These are phyloP conservation scores for Phytophthora palmivora DNA, from an alignment of 352 stramenopile genomes.

Conservation along the genomic window DNA sequence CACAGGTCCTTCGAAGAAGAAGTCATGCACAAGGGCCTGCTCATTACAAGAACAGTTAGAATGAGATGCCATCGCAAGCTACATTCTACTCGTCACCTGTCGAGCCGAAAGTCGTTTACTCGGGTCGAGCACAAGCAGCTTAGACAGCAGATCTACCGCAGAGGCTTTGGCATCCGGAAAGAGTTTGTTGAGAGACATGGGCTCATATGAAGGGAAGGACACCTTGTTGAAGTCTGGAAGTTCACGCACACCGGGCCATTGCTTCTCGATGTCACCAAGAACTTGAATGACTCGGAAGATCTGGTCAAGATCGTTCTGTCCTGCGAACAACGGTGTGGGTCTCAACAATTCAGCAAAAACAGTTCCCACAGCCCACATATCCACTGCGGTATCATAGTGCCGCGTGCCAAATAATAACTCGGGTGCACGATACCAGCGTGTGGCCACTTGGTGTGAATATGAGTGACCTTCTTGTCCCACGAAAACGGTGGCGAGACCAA, in stretches of 20 bases:
- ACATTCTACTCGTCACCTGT: constrained; percentile 34
- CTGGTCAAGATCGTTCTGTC: constrained; percentile 85
- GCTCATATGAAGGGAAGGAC: constrained; percentile 60
- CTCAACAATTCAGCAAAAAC: constrained; percentile 75
- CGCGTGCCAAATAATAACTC: constrained; percentile 81
- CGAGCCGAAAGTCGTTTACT: constrained; percentile 45
- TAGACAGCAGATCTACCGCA: constrained; percentile 63
- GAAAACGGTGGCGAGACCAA: constrained; percentile 80
- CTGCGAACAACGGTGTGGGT: constrained; percentile 72
- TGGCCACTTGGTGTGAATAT: constrained; percentile 81
- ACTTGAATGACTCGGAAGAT: constrained; percentile 78
- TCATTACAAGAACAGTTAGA: neutral
- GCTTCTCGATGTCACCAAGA: constrained; percentile 57
- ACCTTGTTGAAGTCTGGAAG: constrained; percentile 82
- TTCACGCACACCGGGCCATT: constrained; percentile 57
- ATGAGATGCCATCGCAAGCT: neutral
- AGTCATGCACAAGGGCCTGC: constrained; percentile 53
- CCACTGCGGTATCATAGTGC: constrained; percentile 64
- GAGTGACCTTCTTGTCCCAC: constrained; percentile 34
- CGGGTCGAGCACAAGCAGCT: constrained; percentile 33
- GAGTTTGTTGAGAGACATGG: constrained; percentile 47
- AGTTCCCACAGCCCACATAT: constrained; percentile 79
- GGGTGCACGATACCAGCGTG: constrained; percentile 84
- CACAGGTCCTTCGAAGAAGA: constrained; percentile 48
- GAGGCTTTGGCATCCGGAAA: constrained; percentile 53